A percentile compares a stretch with the other conserved stretches of the same genome.
Evolutionary conservation across 257 asterid species (phyloP).

Genomic region (Oldenlandia corymbosa): DNA sequence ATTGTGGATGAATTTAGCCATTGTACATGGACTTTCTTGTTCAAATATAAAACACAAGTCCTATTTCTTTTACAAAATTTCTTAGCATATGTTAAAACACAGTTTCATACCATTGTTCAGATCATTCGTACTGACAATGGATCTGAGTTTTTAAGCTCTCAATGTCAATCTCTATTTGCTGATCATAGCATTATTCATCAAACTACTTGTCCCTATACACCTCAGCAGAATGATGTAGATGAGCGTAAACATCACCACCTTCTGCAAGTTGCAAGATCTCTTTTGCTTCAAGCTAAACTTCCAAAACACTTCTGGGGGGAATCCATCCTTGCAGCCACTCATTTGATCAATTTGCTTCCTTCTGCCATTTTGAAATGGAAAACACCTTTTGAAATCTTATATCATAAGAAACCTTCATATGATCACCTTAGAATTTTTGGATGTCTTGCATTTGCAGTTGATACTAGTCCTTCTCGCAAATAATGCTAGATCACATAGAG

Average conservation of each 20-base stretch:
- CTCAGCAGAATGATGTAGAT: neutral
- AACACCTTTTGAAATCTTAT: neutral
- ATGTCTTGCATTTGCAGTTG: neutral
- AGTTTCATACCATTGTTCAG: neutral
- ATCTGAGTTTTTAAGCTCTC: neutral
- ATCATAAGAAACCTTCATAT: neutral
- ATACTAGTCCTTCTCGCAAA: neutral
- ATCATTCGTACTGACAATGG: neutral
- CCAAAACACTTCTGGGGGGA: neutral
- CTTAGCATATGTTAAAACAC: neutral
- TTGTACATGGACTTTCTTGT: neutral
- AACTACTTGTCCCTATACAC: neutral
- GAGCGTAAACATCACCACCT: neutral
- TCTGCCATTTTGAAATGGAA: neutral
- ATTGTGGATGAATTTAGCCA: neutral
- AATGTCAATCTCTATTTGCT: neutral
- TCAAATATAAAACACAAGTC: neutral
- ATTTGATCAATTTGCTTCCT: neutral
- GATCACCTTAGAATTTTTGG: neutral
- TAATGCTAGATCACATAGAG: neutral
- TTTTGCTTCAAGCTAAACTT: neutral
- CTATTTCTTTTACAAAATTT: too few species aligned
- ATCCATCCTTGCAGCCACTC: neutral
- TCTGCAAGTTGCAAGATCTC: neutral
- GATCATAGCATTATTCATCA: neutral